These are phyloP conservation scores for Daphne laureola DNA, from an alignment of 441 rosid species.

Conservation along the genomic window DNA sequence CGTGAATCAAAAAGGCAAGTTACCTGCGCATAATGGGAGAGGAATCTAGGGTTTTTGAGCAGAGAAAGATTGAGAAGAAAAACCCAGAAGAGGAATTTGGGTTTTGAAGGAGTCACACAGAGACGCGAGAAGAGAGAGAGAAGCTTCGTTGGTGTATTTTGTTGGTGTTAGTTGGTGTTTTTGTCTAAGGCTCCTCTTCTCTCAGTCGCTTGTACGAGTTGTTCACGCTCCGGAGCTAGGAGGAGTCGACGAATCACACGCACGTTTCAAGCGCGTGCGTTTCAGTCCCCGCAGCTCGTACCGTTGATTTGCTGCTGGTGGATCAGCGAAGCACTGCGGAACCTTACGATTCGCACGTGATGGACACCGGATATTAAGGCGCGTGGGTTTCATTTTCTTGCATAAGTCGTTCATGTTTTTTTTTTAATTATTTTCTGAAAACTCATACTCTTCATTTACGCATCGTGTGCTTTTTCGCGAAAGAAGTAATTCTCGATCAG, in stretches of 20 bases:
- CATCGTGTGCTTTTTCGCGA: no score
- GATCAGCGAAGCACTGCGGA: slow-evolving; percentile 17
- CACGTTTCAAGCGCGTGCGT: slow-evolving; percentile 15
- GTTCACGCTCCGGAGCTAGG: slow-evolving; percentile 12
- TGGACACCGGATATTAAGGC: neutral
- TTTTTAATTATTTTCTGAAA: no score
- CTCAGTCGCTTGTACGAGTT: slow-evolving; percentile 8
- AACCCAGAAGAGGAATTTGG: slow-evolving; percentile 11
- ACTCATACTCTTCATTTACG: no score
- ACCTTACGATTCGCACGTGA: slow-evolving; percentile 24
- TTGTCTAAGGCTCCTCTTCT: neutral
- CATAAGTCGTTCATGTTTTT: no score
- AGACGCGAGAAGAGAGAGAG: slow-evolving; percentile 11
- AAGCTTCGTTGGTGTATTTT: slow-evolving; percentile 7
- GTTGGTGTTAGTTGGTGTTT: slow-evolving; percentile 13
- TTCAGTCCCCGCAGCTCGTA: neutral
- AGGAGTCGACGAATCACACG: slow-evolving; percentile 1
- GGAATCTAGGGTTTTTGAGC: slow-evolving; percentile 31
- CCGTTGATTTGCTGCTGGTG: slow-evolving; percentile 4
- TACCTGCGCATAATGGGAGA: slow-evolving; percentile 30
- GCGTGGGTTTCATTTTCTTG: slow-evolving; percentile 1
- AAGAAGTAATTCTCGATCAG: no score
- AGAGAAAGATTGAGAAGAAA: slow-evolving; percentile 5
- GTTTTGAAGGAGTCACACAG: slow-evolving; percentile 8
- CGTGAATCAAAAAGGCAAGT: neutral